Evolutionary conservation across 495 filamentous ascomycete genomes (phyloP), one percentile per base, ranked within the genome.

Genomic region (Aspergillus sclerotioniger): DNA sequence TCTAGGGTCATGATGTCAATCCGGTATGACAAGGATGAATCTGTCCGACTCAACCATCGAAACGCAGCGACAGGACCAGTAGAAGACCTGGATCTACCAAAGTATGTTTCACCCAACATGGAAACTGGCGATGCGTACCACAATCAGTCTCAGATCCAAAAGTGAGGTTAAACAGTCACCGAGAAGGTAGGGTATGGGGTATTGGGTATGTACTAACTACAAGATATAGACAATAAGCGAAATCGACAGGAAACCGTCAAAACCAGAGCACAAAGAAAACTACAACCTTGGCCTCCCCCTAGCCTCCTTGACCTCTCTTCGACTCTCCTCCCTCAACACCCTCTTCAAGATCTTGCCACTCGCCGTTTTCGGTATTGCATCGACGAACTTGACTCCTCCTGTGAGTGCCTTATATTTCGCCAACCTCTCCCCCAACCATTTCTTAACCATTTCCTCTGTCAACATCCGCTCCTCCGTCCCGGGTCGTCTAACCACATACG

Each of bases 311-410:
- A 69, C 54, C 63, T 80, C 67, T 58, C 64, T 69, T 58, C 74
- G 71, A 21, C 79, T 80, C 58, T 73, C 66, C 33, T 76, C 82
- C 53, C 77, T 72, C 59, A 87, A 63, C 6, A 91, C 60, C 44
- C 88, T 76, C 68, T 92, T 86, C 61, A 96, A 64, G 45, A 96
- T 90, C 80, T 96, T 96, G 3, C 92, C 92, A 71, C 84, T 87
- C 0, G 82, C 81, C 58, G 84, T 92, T 72, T 90, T 91, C 9
- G 92, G 89, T 17, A 96, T 80, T 45, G 81, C 77, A 51, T 90
- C 84, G 3, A 93, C 76, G 68, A 93, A 96, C 39, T 80, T 82
- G 0, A 96, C 81, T 1, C 92, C 92, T 0, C 92, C 92, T 15
- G 86, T 82, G 59, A 96, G 71, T 54, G 81, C 78, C 78, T 96